Evolutionary conservation across 1,284 basidiomycete species (phyloP), one percentile per base, ranked within the genome.

Genomic region (Earliella scabrosa): DNA sequence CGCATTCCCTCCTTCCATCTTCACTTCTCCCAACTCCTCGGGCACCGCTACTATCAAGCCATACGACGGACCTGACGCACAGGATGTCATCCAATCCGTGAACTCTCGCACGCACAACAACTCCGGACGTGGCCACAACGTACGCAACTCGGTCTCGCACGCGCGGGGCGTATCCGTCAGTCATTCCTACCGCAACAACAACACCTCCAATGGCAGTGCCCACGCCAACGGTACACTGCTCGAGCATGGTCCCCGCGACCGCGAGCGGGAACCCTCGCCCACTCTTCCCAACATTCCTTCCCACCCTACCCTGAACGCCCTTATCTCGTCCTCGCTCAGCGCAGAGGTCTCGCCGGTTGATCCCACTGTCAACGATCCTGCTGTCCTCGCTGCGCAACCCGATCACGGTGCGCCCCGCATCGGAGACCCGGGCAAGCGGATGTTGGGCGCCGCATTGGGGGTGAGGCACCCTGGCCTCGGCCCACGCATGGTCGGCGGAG

Each of bases 31-130:
- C 49, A 86, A 84, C 58, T 73, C 81, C 38, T 71, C 82, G 29
- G 80, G 83, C 43, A 80, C 78, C 52, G 72, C 78, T 46, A 68
- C 70, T 57, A 90, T 99, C 72, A 83, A 85, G 64, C 95, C 97
- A 0, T 99, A 98, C 75, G 95, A 97, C 71, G 93, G 94, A 2
- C 86, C 95, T 54, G 97, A 99, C 72, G 95, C 95, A 5, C 90
- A 95, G 66, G 77, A 75, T 52, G 91, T 99, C 75, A 96, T 99
- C 63, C 87, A 92, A 63, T 91, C 86, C 47, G 93, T 98, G 58
- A 92, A 94, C 69, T 69, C 87, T 41, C 83, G 89, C 32, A 85
- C 85, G 63, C 86, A 89, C 73, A 81, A 77, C 69, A 75, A 75
- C 66, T 82, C 77, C 60, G 77, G 85, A 20, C 86, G 88, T 63